A percentile compares a stretch with the other conserved stretches of the same genome.
Evolutionary conservation across 331 rosid genomes (phyloP).

Genomic region (Malus hybrid): DNA sequence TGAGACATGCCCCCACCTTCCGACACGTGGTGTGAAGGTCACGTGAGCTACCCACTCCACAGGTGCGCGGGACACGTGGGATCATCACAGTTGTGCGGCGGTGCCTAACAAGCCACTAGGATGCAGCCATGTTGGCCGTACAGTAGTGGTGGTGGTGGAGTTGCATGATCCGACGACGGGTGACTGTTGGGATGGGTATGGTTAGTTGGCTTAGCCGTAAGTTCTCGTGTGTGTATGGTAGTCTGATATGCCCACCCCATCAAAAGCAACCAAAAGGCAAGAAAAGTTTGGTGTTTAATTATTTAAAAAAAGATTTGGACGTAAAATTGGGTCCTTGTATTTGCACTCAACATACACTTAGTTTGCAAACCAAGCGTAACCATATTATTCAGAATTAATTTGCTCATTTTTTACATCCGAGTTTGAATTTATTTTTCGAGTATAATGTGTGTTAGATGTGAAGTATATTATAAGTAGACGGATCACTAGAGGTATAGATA

Average conservation of each 20-base stretch:
- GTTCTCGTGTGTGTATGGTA: neutral
- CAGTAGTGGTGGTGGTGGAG: neutral
- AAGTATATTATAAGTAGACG: neutral
- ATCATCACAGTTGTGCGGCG: conserved; percentile 13
- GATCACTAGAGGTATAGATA: accelerated
- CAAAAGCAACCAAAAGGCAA: no score
- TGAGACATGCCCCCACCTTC: neutral
- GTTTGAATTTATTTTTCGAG: neutral
- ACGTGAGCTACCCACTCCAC: conserved; percentile 23
- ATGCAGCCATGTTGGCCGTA: conserved; percentile 23
- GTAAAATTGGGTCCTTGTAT: neutral
- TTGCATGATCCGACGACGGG: neutral
- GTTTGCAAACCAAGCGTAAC: neutral
- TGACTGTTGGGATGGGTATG: neutral
- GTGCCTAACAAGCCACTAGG: conserved; percentile 15
- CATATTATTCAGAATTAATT: neutral
- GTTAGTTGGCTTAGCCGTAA: conserved; percentile 37
- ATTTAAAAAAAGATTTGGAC: no score
- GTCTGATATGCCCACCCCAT: no score
- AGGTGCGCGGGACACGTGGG: conserved; percentile 24
- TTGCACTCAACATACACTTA: neutral
- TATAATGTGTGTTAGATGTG: no score
- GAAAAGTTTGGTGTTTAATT: no score
- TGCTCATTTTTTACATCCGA: neutral
- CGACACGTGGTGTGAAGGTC: conserved; percentile 29